Conservation (phyloP, 768 basidiomycete genomes). For the Porphyrellus cyaneotinctus region DNA sequence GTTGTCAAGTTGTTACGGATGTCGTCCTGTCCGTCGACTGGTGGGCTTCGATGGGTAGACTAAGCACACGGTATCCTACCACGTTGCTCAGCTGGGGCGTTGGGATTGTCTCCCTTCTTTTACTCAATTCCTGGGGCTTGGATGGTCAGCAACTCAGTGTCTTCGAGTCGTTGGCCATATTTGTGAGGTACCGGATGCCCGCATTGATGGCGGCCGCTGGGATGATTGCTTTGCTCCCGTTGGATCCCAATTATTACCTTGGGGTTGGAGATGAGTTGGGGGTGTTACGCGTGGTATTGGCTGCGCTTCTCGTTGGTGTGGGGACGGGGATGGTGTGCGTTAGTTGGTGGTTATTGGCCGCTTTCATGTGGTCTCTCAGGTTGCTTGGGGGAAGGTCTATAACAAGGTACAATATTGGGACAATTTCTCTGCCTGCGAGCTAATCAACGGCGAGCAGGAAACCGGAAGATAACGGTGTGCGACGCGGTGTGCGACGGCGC, state of each 20-base stretch:
- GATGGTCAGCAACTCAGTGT: constrained; percentile 41
- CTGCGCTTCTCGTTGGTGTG: constrained; percentile 53
- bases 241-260: constrained; percentile 51
- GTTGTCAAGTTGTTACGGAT: constrained; percentile 39
- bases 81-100: constrained; percentile 70
- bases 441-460: constrained; percentile 9
- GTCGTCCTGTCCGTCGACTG: constrained; percentile 65
- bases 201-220: constrained; percentile 43
- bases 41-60: constrained; percentile 64
- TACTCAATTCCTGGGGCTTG: constrained; percentile 50
- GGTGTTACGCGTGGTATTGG: constrained; percentile 38
- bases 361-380: constrained; percentile 45
- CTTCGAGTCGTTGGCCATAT: constrained; percentile 44
- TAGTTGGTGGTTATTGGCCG: constrained; percentile 51
- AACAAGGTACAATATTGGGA: constrained; percentile 11
- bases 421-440: not conserved
- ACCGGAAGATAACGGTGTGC: constrained; percentile 37
- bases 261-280: constrained; percentile 56
- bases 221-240: constrained; percentile 50
- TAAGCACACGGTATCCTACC: constrained; percentile 70
- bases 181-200: constrained; percentile 38
- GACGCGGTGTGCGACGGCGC: constrained; percentile 42
- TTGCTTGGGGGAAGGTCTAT: constrained; percentile 9
- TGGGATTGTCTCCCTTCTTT: constrained; percentile 57
- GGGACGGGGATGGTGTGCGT: constrained; percentile 62